Evolutionary conservation across 345 rosid species (phyloP).

Genomic region (Xanthoceras sorbifolium): DNA sequence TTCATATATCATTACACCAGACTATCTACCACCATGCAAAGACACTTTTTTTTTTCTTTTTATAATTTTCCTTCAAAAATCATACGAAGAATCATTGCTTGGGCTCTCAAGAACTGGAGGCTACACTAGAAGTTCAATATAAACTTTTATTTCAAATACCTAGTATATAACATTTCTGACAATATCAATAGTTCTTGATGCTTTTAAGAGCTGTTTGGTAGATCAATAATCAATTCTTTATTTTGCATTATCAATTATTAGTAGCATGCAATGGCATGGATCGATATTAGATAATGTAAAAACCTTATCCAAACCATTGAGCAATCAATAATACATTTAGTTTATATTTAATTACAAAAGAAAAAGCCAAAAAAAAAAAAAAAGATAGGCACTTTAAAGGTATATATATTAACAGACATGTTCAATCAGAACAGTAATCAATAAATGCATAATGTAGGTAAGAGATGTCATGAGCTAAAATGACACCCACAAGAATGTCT

Average conservation of each 20-base stretch:
- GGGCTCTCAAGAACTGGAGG: neutral
- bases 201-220: neutral
- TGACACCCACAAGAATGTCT: slow-evolving; percentile 22
- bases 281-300: neutral
- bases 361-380: too few species aligned
- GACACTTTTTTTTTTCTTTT: too few species aligned
- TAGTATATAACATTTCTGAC: too few species aligned
- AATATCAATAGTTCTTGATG: too few species aligned
- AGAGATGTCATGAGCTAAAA: neutral
- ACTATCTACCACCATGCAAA: neutral
- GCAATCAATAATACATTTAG: too few species aligned
- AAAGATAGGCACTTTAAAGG: neutral
- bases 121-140: neutral
- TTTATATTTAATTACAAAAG: too few species aligned
- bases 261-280: neutral
- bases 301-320: neutral
- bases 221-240: neutral
- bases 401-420: neutral
- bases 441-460: neutral
- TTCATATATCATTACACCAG: too few species aligned
- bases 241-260: neutral
- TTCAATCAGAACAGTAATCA: neutral
- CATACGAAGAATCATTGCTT: neutral
- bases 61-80: neutral
- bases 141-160: neutral